Base-by-base conservation (phyloP, 2,329 filamentous ascomycete species). In the Aspergillus sp. region DNA sequence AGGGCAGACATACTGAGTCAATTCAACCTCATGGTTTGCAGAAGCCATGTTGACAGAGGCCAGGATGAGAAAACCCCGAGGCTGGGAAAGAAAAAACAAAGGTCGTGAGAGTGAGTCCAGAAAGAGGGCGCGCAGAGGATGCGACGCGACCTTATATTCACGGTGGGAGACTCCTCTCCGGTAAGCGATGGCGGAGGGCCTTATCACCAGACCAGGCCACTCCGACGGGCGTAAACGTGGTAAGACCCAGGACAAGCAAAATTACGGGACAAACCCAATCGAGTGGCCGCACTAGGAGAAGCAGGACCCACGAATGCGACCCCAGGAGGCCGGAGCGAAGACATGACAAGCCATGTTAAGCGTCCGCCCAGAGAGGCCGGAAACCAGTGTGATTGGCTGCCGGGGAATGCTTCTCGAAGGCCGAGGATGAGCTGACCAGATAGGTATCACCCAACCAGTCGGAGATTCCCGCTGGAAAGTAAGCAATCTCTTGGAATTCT, bases 181-280 rank as follows among this genome's bases (percentile, higher is more conserved):
- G 50, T 49, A 56, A 50, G 51, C 90, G 86, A 73, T 95, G 90
- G 22, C 89, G 94, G 67, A 95, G 88, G 65, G 84, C 84, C 76
- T 95, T 95, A 82, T 93, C 89, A 80, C 47, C 45, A 53, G 45
- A 47, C 50, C 56, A 50, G 36, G 40, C 54, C 30, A 32, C 43
- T 52, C 42, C 50, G 50, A 56, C 55, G 42, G 50, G 46, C 40
- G 47, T 47, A 56, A 54, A 51, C 47, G 42, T 43, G 24, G 51
- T 54, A 51, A 50, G 47, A 54, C 45, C 50, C 48, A 66, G 57
- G 54, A 51, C 54, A 54, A 43, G 46, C 56, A 50, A 51, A 43
- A 49, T 51, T 53, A 61, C 60, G 56, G 51, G 52, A 58, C 35
- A 35, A 49, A 51, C 17, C 45, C 38, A 48, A 48, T 51, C 30